Conservation (phyloP, 257 asterid species). For the Linaria vulgaris region DNA sequence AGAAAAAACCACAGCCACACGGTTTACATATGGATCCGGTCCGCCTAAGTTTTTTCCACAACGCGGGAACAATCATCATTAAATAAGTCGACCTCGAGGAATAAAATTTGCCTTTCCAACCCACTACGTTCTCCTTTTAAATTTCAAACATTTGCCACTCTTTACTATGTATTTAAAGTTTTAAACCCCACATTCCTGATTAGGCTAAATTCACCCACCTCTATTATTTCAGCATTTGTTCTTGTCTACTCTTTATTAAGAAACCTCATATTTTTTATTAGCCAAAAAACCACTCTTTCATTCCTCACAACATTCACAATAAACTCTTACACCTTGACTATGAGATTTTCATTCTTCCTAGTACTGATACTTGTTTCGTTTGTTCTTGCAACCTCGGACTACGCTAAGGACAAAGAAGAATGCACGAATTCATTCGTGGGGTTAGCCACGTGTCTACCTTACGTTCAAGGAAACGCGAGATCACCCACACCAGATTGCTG, state of each 20-base stretch:
- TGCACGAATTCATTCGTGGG: slow-evolving; percentile 56
- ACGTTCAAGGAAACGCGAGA: slow-evolving; percentile 62
- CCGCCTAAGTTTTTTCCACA: no score
- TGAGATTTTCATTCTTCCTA: slow-evolving; percentile 17
- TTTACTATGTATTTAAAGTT: neutral
- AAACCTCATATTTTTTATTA: no score
- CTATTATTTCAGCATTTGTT: no score
- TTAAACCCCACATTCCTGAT: neutral
- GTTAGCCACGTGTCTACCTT: slow-evolving; percentile 72
- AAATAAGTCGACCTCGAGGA: slow-evolving; percentile 7
- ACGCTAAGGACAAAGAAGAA: slow-evolving; percentile 60
- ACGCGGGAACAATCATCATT: slow-evolving; percentile 27
- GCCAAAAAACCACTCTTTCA: no score
- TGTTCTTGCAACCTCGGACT: slow-evolving; percentile 28
- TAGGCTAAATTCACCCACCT: neutral
- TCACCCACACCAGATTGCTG: slow-evolving; percentile 86
- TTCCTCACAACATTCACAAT: no score
- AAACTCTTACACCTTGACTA: slow-evolving; percentile 9
- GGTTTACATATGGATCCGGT: no score
- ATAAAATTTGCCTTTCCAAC: slow-evolving; percentile 21
- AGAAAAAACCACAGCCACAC: no score
- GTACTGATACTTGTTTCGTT: slow-evolving; percentile 27
- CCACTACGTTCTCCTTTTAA: slow-evolving; percentile 3
- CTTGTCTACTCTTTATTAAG: no score
- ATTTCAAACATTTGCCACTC: neutral